phyloP scores from a whole-genome alignment of 345 rosid genomes.

The Turnera subulata region DNA sequence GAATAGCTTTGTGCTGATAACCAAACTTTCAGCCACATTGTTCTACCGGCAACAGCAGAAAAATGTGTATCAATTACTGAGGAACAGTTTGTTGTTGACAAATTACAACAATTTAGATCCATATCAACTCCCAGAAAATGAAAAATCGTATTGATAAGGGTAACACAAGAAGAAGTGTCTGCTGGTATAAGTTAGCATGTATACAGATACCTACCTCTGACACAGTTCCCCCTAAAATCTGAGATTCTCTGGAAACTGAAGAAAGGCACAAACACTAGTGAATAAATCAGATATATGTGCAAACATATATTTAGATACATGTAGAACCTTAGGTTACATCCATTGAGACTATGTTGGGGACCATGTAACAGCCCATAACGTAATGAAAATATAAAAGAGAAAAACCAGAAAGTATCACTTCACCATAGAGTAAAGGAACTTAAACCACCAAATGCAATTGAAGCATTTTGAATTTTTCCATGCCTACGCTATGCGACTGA shows the following conservation, averaged over 20 bases:
- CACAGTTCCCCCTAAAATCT: conserved; percentile 10
- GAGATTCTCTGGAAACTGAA: conserved; percentile 27
- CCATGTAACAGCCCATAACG: too few relatives aligned
- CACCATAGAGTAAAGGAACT: background rate
- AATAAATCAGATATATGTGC: background rate
- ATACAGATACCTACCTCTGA: conserved; percentile 29
- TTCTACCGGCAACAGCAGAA: conserved; percentile 18
- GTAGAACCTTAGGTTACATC: too few relatives aligned
- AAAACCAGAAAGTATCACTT: too few relatives aligned
- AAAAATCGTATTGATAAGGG: too few relatives aligned
- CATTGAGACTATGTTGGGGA: too few relatives aligned
- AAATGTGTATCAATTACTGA: background rate
- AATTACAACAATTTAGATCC: background rate
- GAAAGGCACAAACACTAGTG: background rate
- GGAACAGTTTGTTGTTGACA: background rate
- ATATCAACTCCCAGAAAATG: too few relatives aligned
- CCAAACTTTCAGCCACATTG: conserved; percentile 26
- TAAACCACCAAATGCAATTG: background rate
- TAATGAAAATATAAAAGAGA: too few relatives aligned
- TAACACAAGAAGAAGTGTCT: background rate
- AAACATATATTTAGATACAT: background rate
- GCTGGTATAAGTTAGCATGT: background rate
- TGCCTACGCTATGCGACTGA: background rate
- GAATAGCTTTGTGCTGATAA: conserved; percentile 44
- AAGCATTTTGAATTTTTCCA: background rate